Base-by-base conservation (phyloP, 371 early-diverging fungal genomes). In the Mucor irregularis region DNA sequence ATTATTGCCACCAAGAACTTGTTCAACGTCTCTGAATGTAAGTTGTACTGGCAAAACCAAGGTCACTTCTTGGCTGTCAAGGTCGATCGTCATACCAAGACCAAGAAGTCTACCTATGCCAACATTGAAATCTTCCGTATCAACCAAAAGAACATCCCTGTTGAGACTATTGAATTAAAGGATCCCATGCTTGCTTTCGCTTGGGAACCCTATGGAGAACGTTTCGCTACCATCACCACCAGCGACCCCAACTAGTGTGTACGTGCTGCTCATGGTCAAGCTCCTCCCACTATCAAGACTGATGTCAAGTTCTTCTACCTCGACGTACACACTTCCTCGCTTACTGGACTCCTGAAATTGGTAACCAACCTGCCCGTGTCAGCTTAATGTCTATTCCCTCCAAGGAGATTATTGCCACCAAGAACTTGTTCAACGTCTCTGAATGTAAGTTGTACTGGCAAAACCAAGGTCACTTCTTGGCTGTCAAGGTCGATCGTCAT, bases 261-360 rank as follows among this genome's bases (percentile, higher is more conserved):
- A n/a, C n/a, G n/a, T n/a, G n/a, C n/a, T 11, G 78, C 81, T 31
- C 81, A 76, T 44, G 74, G n/a, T n/a, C n/a, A n/a, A n/a, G n/a
- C n/a, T n/a, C n/a, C n/a, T n/a, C n/a, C n/a, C n/a, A n/a, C 94
- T 56, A 72, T 68, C 26, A 64, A 55, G 40, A 54, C 65, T 19
- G 76, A 70, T 24, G 57, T 73, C 29, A 80, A 84, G 66, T 67
- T 80, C 29, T 44, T 35, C 16, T 71, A 69, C 51, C 79, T 81
- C 55, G 91, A 92, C 37, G 66, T n/a, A n/a, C n/a, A n/a, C n/a
- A 66, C 68, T 66, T 91, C 56, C 62, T 99, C 44, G 89, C 91
- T 25, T 98, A 92, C 82, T 99, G 97, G 97, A 94, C 93, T 24
- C 96, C 96, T 37, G 97, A 96, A 69, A 78, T 83, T 31, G 94